Base-by-base conservation (phyloP, 805 yeast species). In the Wickerhamomyces alni region DNA sequence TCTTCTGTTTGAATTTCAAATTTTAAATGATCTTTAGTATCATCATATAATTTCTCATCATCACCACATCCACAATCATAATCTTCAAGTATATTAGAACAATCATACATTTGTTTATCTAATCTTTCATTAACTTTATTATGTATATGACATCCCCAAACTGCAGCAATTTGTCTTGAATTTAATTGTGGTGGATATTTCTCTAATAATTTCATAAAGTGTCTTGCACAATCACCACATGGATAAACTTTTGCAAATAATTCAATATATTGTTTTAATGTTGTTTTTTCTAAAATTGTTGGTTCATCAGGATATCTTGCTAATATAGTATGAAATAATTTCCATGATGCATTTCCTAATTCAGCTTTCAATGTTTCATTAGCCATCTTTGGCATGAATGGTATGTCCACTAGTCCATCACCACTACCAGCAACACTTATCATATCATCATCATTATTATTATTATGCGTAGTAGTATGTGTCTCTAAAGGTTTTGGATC, bases 61-160 rank as follows among this genome's bases (percentile, higher is more conserved):
- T 79, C 95, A 1, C 93, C 95, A 64, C 99, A 91, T 0, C 99
- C 99, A 67, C 99, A 91, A 54, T 89, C 95, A 61, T 93, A 93
- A 61, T 87, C 93, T 50, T 87, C 96, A 39, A 86, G 66, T 40
- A 93, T 83, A 8, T 74, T 77, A 2, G 86, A 70, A 59, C 99
- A 93, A 59, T 93, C 97, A 59, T 87, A 93, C 15, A 70, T 67
- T 1, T 72, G 75, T 51, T 89, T 87, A 5, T 69, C 69, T 33
- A 89, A 67, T 37, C 82, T 66, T 39, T 75, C 75, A 59, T 91
- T 91, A 27, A 89, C 97, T 54, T 79, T 72, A 59, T 91, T 89
- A 63, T 89, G 98, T 5, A 89, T 69, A 54, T 82, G 82, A 57
- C 99, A 93, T 1, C 99, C 99, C 99, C 99, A 93, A 47, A 86